Conservation (phyloP, 2,329 filamentous ascomycete species). For the Claviceps fusiformis region DNA sequence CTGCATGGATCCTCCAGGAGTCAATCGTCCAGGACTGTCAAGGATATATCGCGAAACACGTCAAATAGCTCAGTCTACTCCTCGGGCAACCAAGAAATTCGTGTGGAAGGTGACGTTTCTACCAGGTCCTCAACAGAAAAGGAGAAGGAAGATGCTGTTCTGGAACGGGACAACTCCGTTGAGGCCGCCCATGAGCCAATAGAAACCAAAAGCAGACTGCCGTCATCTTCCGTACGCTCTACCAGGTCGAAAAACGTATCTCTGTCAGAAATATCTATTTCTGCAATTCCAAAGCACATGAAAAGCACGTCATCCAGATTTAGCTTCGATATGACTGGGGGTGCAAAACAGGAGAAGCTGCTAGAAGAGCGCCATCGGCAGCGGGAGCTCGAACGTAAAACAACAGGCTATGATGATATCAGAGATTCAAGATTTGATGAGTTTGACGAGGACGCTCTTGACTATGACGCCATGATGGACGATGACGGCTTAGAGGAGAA, state of each 20-base stretch:
- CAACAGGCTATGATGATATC: conserved; percentile 21
- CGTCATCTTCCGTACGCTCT: conserved; percentile 14
- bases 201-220: background rate
- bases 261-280: conserved; percentile 33
- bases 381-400: conserved; percentile 48
- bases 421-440: conserved; percentile 46
- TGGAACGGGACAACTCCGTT: background rate
- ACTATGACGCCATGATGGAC: conserved; percentile 51
- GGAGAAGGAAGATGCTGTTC: background rate
- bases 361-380: conserved; percentile 62
- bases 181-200: background rate
- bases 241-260: conserved; percentile 39
- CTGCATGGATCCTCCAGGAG: background rate
- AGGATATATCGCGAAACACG: background rate
- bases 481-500: conserved; percentile 52
- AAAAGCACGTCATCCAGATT: conserved; percentile 69
- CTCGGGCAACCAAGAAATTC: background rate
- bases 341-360: conserved; percentile 52
- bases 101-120: background rate
- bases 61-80: background rate
- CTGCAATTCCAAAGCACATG: conserved; percentile 48
- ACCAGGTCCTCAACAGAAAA: background rate
- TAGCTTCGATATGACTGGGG: conserved; percentile 68
- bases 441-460: conserved; percentile 46
- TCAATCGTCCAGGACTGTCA: background rate